Conservation (phyloP, 768 basidiomycete species). For the Boletus subparvulus region DNA sequence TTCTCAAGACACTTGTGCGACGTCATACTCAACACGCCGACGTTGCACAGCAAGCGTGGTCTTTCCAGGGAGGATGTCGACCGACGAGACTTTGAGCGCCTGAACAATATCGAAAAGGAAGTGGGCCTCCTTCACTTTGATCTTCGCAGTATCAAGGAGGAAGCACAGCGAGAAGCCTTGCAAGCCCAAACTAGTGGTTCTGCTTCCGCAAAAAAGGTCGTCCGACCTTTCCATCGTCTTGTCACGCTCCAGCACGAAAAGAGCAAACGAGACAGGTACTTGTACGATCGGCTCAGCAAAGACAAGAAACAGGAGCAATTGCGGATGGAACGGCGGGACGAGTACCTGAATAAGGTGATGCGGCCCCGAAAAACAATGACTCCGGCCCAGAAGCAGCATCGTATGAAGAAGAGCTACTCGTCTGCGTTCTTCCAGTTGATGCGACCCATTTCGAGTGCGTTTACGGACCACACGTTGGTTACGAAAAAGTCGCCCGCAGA, state of each 20-base stretch:
- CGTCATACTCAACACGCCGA: slow-evolving; percentile 55
- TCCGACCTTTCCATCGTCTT: slow-evolving; percentile 66
- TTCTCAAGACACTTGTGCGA: slow-evolving; percentile 60
- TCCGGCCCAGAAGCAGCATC: slow-evolving; percentile 66
- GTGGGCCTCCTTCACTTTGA: slow-evolving; percentile 63
- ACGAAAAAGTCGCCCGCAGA: slow-evolving; percentile 65
- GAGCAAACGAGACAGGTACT: slow-evolving; percentile 69
- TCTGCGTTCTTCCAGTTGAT: slow-evolving; percentile 80
- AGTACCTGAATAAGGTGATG: slow-evolving; percentile 75
- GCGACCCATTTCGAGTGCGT: slow-evolving; percentile 87
- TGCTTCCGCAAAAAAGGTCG: slow-evolving; percentile 50
- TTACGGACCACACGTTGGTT: slow-evolving; percentile 56
- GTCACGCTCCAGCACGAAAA: slow-evolving; percentile 75
- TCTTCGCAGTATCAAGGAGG: slow-evolving; percentile 70
- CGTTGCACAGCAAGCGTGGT: slow-evolving; percentile 42
- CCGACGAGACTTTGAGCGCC: slow-evolving; percentile 68
- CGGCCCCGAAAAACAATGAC: slow-evolving; percentile 49
- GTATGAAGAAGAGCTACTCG: slow-evolving; percentile 87
- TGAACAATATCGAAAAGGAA: slow-evolving; percentile 75
- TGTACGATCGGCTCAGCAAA: slow-evolving; percentile 67
- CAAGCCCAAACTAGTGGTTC: slow-evolving; percentile 43
- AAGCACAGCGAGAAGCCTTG: slow-evolving; percentile 63
- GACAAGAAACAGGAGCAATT: slow-evolving; percentile 78
- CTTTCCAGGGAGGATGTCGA: slow-evolving; percentile 56
- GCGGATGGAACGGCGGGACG: slow-evolving; percentile 70